Evolutionary conservation across 768 basidiomycete genomes (phyloP).

Genomic region (Megacollybia marginata): DNA sequence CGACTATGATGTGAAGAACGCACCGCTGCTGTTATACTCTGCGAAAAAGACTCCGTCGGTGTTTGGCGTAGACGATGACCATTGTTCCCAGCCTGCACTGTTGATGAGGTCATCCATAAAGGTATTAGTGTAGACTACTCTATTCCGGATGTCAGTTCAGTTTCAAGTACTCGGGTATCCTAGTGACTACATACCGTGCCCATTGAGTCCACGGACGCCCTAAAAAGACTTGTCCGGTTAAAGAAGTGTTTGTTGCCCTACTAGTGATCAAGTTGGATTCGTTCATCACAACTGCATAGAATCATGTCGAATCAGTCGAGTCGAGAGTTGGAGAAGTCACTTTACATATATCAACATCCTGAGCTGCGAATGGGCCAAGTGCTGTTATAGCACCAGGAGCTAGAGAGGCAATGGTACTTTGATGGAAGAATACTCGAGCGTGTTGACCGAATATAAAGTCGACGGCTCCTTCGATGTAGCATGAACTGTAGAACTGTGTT

Average conservation of each 20-base stretch:
- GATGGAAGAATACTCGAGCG: conserved; percentile 16
- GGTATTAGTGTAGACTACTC: conserved; percentile 14
- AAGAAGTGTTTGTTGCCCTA: neutral
- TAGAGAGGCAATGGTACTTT: conserved; percentile 18
- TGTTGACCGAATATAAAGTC: conserved; percentile 20
- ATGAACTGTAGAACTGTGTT: conserved; percentile 14
- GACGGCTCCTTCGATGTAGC: conserved; percentile 19
- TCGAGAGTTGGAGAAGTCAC: neutral
- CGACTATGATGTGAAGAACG: no score
- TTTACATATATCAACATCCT: conserved; percentile 9
- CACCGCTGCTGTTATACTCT: conserved; percentile 14
- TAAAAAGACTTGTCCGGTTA: conserved; percentile 1
- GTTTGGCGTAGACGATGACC: conserved; percentile 14
- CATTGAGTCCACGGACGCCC: conserved; percentile 2
- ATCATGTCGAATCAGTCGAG: neutral
- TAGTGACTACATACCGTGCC: no score
- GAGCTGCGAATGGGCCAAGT: conserved; percentile 12
- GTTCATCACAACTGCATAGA: conserved; percentile 5
- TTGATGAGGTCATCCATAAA: conserved; percentile 14
- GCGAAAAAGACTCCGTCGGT: conserved; percentile 16
- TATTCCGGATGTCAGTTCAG: no score
- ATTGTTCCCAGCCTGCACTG: conserved; percentile 16
- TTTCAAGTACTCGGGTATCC: no score
- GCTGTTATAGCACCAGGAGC: conserved; percentile 18
- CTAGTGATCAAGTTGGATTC: conserved; percentile 1